phyloP scores from a whole-genome alignment of 2,329 filamentous ascomycete species.

The Fusarium sp. region DNA sequence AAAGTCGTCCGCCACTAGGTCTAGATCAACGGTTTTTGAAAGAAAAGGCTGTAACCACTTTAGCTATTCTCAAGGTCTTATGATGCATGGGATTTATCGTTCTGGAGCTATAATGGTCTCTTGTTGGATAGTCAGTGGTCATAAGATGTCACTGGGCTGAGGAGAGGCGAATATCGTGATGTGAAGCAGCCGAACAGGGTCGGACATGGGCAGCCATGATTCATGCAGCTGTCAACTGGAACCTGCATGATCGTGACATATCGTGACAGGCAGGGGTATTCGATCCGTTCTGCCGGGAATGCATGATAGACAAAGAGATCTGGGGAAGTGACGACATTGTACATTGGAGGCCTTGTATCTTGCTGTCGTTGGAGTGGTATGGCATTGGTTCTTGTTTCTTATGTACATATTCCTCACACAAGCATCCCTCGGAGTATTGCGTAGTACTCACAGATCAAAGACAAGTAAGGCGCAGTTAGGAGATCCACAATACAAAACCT shows the following conservation, averaged over 20 bases:
- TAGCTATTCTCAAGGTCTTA: slow-evolving; percentile 2
- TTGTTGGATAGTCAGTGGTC: not conserved
- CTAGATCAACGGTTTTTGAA: slow-evolving; percentile 15
- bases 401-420: not conserved
- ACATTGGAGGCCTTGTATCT: not conserved
- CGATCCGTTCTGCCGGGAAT: slow-evolving; percentile 3
- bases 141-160: slow-evolving; percentile 1
- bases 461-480: not conserved
- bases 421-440: not conserved
- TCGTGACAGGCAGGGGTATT: slow-evolving; percentile 18
- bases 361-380: not conserved
- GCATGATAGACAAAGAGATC: slow-evolving; percentile 2
- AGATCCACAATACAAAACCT: not conserved
- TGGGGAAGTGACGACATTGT: slow-evolving; percentile 7
- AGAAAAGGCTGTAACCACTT: slow-evolving; percentile 24
- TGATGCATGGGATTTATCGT: slow-evolving; percentile 16
- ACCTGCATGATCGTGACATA: slow-evolving; percentile 16
- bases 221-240: slow-evolving; percentile 12
- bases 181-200: slow-evolving; percentile 12
- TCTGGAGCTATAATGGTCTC: not conserved
- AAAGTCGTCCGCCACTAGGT: slow-evolving; percentile 17
- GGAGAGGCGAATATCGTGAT: not conserved
- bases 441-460: not conserved
- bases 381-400: not conserved
- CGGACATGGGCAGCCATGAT: slow-evolving; percentile 4